These are phyloP conservation scores for Lachnellula hyalina DNA, from an alignment of 2,329 filamentous ascomycete genomes.

Conservation along the genomic window DNA sequence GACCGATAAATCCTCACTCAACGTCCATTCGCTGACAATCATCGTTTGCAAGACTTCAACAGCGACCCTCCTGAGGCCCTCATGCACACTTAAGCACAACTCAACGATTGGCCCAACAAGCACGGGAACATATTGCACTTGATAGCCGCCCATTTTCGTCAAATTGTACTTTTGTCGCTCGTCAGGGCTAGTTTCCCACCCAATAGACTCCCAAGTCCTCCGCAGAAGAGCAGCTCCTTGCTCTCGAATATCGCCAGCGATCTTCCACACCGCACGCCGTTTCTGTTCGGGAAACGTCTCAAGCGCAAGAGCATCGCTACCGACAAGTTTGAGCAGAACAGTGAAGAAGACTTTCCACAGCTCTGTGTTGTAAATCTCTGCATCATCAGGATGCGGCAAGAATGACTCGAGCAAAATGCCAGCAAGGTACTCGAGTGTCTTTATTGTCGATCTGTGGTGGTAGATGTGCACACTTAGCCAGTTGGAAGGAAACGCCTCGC, in stretches of 20 bases:
- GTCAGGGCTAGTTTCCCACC: conserved; percentile 85
- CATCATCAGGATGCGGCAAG: conserved; percentile 84
- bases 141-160: conserved; percentile 85
- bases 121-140: conserved; percentile 94
- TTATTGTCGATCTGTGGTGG: conserved; percentile 86
- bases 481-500: conserved; percentile 79
- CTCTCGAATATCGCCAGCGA: conserved; percentile 92
- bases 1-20: conserved; percentile 85
- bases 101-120: conserved; percentile 89
- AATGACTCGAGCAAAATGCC: conserved; percentile 76
- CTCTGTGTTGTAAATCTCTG: conserved; percentile 75
- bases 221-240: conserved; percentile 81
- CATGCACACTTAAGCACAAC: conserved; percentile 90
- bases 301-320: conserved; percentile 80
- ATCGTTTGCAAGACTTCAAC: conserved; percentile 94
- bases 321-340: conserved; percentile 81
- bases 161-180: conserved; percentile 74
- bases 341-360: conserved; percentile 93
- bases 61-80: conserved; percentile 81
- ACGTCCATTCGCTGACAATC: conserved; percentile 97
- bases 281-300: conserved; percentile 98
- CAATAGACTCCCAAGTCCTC: conserved; percentile 88
- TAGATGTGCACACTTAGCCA: conserved; percentile 95
- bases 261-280: conserved; percentile 94
- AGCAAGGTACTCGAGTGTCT: conserved; percentile 75